phyloP scores from a whole-genome alignment of 2,329 filamentous ascomycete species.

The Fusarium falciforme region DNA sequence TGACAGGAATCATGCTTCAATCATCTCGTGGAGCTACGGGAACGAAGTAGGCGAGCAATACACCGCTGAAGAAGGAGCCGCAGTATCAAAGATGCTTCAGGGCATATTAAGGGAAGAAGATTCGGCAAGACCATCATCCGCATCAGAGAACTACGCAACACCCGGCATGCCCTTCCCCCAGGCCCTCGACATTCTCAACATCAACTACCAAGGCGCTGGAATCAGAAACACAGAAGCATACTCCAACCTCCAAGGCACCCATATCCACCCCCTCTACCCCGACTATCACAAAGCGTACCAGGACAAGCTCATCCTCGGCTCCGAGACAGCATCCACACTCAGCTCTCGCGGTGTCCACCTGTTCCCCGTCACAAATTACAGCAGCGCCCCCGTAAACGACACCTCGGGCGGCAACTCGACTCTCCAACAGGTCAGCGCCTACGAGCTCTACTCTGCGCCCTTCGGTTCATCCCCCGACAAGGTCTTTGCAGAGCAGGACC shows the following conservation, averaged over 20 bases:
- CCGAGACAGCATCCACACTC: conserved; percentile 57
- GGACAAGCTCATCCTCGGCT: conserved; percentile 58
- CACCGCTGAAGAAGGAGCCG: conserved; percentile 45
- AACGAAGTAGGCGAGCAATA: conserved; percentile 65
- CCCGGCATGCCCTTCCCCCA: conserved; percentile 51
- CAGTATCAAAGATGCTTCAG: conserved; percentile 50
- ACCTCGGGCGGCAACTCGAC: conserved; percentile 53
- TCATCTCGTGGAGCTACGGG: conserved; percentile 64
- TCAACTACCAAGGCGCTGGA: conserved; percentile 69
- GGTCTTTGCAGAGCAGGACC: conserved; percentile 62
- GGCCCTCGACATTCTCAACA: conserved; percentile 59
- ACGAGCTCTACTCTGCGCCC: conserved; percentile 61
- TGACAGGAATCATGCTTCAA: conserved; percentile 66
- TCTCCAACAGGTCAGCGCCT: conserved; percentile 56
- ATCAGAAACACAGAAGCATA: conserved; percentile 47
- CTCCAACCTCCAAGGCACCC: conserved; percentile 45
- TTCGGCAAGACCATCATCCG: conserved; percentile 56
- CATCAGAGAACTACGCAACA: conserved; percentile 59
- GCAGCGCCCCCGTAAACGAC: conserved; percentile 52
- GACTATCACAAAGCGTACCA: conserved; percentile 58
- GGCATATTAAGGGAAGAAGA: conserved; percentile 60
- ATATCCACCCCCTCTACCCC: conserved; percentile 49
- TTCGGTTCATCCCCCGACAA: conserved; percentile 65
- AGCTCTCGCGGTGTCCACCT: conserved; percentile 64
- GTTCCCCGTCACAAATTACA: conserved; percentile 60